These are phyloP conservation scores for Mantamonas sphyraenae DNA, from an alignment of 78 protist genomes.

Conservation along the genomic window DNA sequence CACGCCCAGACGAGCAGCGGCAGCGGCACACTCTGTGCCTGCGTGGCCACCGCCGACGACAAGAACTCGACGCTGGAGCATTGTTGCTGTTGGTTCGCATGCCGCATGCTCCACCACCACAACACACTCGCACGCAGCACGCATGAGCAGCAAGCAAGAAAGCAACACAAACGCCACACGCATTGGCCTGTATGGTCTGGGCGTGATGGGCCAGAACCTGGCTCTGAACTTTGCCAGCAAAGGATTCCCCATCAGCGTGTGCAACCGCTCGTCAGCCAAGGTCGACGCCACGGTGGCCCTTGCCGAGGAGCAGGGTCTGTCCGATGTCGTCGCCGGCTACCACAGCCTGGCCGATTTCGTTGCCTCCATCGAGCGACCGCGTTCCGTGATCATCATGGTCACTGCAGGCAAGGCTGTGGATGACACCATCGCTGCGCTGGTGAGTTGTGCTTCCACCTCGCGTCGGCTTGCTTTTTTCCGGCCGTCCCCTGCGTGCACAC, in stretches of 20 bases:
- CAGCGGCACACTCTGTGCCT: conserved; percentile 88
- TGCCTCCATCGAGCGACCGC: conserved; percentile 60
- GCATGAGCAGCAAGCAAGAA: not conserved
- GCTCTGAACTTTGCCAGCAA: conserved; percentile 83
- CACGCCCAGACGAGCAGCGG: conserved; percentile 79
- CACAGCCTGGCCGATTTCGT: conserved; percentile 59
- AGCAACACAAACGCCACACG: not conserved
- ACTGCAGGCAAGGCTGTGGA: conserved; percentile 87
- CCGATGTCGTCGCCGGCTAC: conserved; percentile 43
- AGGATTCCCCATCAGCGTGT: conserved; percentile 69
- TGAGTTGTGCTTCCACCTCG: conserved; percentile 9
- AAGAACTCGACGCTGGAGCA: too few species aligned
- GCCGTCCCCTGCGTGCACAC: conserved; percentile 1
- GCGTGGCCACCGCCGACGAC: conserved; percentile 93
- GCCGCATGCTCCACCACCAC: too few species aligned
- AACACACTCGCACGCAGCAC: not conserved
- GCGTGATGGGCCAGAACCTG: conserved; percentile 95
- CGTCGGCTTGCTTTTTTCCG: not conserved
- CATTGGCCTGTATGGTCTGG: conserved; percentile 76
- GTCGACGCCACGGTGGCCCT: conserved; percentile 58
- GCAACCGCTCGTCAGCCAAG: conserved; percentile 52
- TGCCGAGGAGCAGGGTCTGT: conserved; percentile 59
- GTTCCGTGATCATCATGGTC: conserved; percentile 80
- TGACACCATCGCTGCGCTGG: conserved; percentile 38
- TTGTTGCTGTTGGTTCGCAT: too few species aligned